A percentile compares a stretch with the other conserved stretches of the same genome.
Conservation (phyloP, 1,139 yeast genomes). For the Tardiomyces digboiensis region DNA sequence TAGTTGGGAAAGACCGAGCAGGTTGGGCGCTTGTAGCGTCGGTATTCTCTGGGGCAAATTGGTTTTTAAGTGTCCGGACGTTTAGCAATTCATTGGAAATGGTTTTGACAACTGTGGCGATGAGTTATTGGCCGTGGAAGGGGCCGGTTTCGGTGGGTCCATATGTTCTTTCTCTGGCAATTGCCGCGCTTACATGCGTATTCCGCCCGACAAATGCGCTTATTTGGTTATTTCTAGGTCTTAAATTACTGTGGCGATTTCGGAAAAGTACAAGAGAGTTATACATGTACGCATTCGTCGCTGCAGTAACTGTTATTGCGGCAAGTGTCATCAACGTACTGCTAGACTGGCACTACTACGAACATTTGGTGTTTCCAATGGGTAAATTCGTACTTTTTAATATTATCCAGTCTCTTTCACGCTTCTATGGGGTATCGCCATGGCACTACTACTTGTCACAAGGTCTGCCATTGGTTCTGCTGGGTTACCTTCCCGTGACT, state of each 20-base stretch:
- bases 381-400: constrained; percentile 69
- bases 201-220: constrained; percentile 79
- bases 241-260: constrained; percentile 20
- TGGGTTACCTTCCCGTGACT: constrained; percentile 58
- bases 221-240: constrained; percentile 61
- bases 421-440: constrained; percentile 79
- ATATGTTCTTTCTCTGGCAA: constrained; percentile 10
- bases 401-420: constrained; percentile 58
- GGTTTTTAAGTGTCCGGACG: constrained; percentile 72
- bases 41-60: constrained; percentile 68
- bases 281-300: constrained; percentile 8
- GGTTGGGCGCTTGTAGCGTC: constrained; percentile 42
- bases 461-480: constrained; percentile 67
- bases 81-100: constrained; percentile 83
- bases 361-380: constrained; percentile 47
- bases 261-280: background rate
- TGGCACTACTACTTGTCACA: constrained; percentile 81
- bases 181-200: constrained; percentile 27
- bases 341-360: constrained; percentile 57
- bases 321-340: constrained; percentile 30
- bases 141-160: constrained; percentile 7
- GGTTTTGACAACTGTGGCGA: constrained; percentile 58
- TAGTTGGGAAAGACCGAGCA: constrained; percentile 31
- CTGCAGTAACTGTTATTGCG: constrained; percentile 17
- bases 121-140: constrained; percentile 68